Conservation (phyloP, 257 asterid species). For the Solanum virginianum region DNA sequence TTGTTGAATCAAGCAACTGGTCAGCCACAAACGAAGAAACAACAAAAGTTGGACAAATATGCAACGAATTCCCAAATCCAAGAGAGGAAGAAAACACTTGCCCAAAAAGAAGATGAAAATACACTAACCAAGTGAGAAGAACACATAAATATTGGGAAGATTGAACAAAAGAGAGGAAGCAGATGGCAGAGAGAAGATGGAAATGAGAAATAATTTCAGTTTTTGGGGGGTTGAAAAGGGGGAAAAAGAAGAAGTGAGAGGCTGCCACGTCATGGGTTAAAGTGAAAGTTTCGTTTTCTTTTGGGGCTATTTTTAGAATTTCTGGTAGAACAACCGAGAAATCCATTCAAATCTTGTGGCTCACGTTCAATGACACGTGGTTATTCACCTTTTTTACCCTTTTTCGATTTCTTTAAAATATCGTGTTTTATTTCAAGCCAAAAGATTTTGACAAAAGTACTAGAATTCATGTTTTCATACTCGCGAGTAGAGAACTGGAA, state of each 20-base stretch:
- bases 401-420: background rate
- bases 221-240: background rate
- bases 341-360: slow-evolving; percentile 57
- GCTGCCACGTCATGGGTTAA: slow-evolving; percentile 48
- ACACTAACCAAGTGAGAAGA: background rate
- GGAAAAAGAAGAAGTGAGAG: background rate
- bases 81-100: background rate
- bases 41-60: background rate
- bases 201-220: background rate
- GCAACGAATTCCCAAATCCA: background rate
- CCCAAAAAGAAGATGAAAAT: background rate
- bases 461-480: background rate
- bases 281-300: background rate
- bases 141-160: background rate
- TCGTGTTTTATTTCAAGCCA: background rate
- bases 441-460: background rate
- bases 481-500: slow-evolving; percentile 9
- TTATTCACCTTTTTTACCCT: background rate
- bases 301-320: background rate
- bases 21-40: background rate
- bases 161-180: background rate
- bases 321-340: slow-evolving; percentile 33
- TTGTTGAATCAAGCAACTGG: background rate
- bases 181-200: background rate
- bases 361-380: slow-evolving; percentile 61